phyloP scores from a whole-genome alignment of 2,329 filamentous ascomycete species.

The Elsinoe australis region DNA sequence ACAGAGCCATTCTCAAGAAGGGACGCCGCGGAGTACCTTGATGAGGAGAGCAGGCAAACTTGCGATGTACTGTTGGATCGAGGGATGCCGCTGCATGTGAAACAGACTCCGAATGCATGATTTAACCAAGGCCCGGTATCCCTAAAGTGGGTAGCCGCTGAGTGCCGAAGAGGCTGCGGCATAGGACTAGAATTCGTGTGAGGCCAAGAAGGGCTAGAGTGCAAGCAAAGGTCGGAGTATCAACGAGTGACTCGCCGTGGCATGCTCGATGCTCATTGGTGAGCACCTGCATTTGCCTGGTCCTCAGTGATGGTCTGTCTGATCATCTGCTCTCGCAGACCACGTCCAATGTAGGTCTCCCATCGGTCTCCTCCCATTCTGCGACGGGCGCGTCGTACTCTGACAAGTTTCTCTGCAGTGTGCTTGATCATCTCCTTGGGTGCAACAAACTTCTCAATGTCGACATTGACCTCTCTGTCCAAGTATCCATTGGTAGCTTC shows the following conservation, averaged over 20 bases:
- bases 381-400: constrained; percentile 40
- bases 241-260: neutral
- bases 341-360: constrained; percentile 28
- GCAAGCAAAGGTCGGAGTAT: neutral
- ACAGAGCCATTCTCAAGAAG: constrained; percentile 26
- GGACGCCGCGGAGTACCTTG: constrained; percentile 28
- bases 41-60: constrained; percentile 22
- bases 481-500: constrained; percentile 36
- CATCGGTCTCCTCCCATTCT: constrained; percentile 28
- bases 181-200: too few species aligned
- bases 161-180: too few species aligned
- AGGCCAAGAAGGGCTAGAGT: too few species aligned
- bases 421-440: constrained; percentile 40
- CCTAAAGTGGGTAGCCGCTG: too few species aligned
- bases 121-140: neutral
- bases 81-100: neutral
- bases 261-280: neutral
- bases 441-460: constrained; percentile 38
- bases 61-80: neutral
- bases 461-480: constrained; percentile 31
- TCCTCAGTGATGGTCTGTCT: neutral
- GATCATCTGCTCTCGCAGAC: constrained; percentile 5
- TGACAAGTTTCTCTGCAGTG: constrained; percentile 41
- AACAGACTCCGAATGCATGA: neutral
- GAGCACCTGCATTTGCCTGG: neutral